Base-by-base conservation (phyloP, 2,329 filamentous ascomycete species). In the Escovopsis weberi region DNA sequence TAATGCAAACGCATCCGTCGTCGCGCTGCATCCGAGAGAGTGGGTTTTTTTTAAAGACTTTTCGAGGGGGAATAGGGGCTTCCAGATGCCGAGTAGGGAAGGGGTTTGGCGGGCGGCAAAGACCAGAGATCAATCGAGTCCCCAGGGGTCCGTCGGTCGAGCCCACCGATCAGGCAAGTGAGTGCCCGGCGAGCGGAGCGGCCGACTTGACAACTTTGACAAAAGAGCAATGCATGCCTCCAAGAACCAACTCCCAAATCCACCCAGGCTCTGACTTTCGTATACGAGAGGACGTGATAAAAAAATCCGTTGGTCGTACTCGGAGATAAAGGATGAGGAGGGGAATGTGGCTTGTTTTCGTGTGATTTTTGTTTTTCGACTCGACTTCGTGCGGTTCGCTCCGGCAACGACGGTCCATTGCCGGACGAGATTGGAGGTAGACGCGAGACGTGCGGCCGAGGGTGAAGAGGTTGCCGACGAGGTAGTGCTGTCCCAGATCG, bases 61-160 rank as follows among this genome's bases (percentile, higher is more conserved):
- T 36, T 36, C 34, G 19, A 36, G n/a, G n/a, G 40, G 19, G 33
- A 34, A 30, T 35, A 42, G 38, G 42, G 36, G 4, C 35, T 33
- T 26, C 15, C 36, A 39, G 33, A 36, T 37, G 19, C 30, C 39
- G 33, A 38, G 42, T 15, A n/a, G n/a, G 8, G 35, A 38, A 41
- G 41, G 42, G 38, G 45, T 35, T 43, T 38, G 45, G 48, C 49
- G 46, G 43, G 48, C 49, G 43, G 48, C 50, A 51, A 52, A 47
- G 50, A 45, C 53, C 51, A 53, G 54, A 50, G 52, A 54, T 51
- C 53, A 51, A 51, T 48, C 46, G 43, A 23, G 23, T 23, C 23
- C 23, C 23, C 23, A 23, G 23, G 5, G 5, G 5, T 23, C 23
- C 23, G 23, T 23, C 23, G 23, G 23, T 23, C 23, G 23, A 23